Base-by-base conservation (phyloP, 495 filamentous ascomycete species). In the Choiromyces venosus region DNA sequence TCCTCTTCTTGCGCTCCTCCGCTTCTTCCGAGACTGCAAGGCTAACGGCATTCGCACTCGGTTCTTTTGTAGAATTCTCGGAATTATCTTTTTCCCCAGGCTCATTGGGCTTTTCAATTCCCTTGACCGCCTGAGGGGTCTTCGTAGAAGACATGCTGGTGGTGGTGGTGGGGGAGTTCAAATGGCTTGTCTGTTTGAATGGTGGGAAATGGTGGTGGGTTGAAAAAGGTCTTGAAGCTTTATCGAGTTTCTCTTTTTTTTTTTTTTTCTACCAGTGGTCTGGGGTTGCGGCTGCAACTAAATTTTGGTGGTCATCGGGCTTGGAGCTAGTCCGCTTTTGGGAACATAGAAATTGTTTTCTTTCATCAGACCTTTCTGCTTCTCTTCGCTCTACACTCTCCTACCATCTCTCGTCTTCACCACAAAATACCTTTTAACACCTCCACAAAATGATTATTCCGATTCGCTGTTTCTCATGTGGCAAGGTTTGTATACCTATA, bases 401-500 rank as follows among this genome's bases (percentile, higher is more conserved):
- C 21, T 12, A 42, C 70, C 29, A 71, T 19, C 42, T 68, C 38
- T 21, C 29, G 7, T 65, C n/a, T 18, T 35, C 10, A 29, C 66
- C 25, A 21, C 21, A n/a, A 67, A 38, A 42, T 19, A 42, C 35
- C 16, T 8, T 33, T 33, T 29, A 29, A 25, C 33, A 18, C 25
- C 39, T 42, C 37, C 36, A 56, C 84, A 88, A 83, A 67, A 99
- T 99, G 95, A 99, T 99, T 83, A 97, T 99, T 79, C 95, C 95
- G 1, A 91, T 99, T 75, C 92, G 95, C 74, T 99, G 95, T 85
- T 99, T 99, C 85, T 97, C 95, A 68, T 99, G 95, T 82, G 95
- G 95, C 81, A 99, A 98, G 91, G 95, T 97, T 82, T 37, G 83
- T 67, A n/a, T 33, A 37, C 44, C 65, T 38, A 3, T 29, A 61